Conservation (phyloP, 2,329 filamentous ascomycete species). For the Cladosporium sp. region DNA sequence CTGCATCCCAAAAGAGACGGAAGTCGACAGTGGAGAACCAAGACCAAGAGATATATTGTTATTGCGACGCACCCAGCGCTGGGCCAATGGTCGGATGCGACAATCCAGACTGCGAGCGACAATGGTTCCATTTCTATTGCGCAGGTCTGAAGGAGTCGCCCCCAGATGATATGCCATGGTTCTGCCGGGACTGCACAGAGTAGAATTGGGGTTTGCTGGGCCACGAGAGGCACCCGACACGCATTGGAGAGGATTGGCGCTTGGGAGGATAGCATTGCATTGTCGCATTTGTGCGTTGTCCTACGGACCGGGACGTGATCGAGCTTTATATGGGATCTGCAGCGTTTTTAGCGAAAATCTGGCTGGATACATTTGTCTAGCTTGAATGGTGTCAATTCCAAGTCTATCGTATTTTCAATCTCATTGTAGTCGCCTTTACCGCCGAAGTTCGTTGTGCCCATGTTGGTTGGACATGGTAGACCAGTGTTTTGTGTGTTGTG, state of each 20-base stretch:
- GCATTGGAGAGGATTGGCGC: not conserved
- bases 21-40: conserved; percentile 17
- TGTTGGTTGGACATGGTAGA: not conserved
- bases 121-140: conserved; percentile 83
- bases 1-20: conserved; percentile 16
- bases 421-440: not conserved
- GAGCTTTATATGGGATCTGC: conserved; percentile 5
- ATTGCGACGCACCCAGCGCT: conserved; percentile 18
- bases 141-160: conserved; percentile 68
- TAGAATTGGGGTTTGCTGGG: not conserved
- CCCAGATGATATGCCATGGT: conserved; percentile 29
- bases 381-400: not conserved
- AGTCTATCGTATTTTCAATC: not conserved
- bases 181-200: conserved; percentile 28
- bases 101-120: conserved; percentile 70
- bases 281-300: not conserved
- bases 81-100: conserved; percentile 76
- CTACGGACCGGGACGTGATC: not conserved
- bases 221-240: not conserved
- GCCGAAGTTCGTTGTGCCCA: not conserved
- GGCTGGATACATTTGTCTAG: conserved; percentile 4
- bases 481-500: not conserved
- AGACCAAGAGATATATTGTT: conserved; percentile 19
- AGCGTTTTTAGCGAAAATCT: conserved; percentile 8
- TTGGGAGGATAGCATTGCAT: conserved; percentile 2